Conservation (phyloP, 208 protist genomes). For the Hexamita inflata region DNA sequence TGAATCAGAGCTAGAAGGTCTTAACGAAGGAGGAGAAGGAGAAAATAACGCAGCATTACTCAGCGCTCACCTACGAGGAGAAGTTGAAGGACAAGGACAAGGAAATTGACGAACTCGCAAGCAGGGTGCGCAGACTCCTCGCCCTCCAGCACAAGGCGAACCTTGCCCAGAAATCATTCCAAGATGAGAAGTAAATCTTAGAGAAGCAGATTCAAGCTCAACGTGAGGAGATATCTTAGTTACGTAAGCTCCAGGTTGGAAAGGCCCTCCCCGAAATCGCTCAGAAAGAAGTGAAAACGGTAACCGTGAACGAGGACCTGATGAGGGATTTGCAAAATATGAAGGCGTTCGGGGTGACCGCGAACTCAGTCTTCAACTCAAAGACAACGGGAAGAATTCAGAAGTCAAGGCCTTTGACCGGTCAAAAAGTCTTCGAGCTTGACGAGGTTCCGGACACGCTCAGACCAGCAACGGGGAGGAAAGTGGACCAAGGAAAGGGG, state of each 20-base stretch:
- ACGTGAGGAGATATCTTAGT: conserved; percentile 10
- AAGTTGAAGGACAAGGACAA: conserved; percentile 21
- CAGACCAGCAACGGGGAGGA: too few species aligned
- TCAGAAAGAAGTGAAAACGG: background rate
- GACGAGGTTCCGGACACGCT: too few species aligned
- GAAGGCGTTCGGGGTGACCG: background rate
- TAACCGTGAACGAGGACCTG: background rate
- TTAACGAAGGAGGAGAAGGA: too few species aligned
- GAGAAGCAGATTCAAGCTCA: background rate
- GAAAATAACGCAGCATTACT: background rate
- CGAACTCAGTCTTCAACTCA: conserved; percentile 3
- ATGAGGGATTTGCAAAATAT: conserved; percentile 1
- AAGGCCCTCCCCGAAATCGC: background rate
- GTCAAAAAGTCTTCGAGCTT: too few species aligned
- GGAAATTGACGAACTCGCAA: conserved; percentile 26
- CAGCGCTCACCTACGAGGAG: background rate
- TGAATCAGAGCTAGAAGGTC: too few species aligned
- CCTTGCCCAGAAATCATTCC: background rate
- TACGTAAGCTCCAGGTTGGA: background rate
- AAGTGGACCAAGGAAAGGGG: too few species aligned
- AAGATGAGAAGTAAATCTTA: background rate
- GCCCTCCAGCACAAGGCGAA: conserved; percentile 1
- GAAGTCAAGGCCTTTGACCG: too few species aligned
- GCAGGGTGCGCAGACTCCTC: background rate
- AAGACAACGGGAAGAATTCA: too few species aligned